phyloP scores from a whole-genome alignment of 169 alveolate genomes.

The Plasmodium vivax region DNA sequence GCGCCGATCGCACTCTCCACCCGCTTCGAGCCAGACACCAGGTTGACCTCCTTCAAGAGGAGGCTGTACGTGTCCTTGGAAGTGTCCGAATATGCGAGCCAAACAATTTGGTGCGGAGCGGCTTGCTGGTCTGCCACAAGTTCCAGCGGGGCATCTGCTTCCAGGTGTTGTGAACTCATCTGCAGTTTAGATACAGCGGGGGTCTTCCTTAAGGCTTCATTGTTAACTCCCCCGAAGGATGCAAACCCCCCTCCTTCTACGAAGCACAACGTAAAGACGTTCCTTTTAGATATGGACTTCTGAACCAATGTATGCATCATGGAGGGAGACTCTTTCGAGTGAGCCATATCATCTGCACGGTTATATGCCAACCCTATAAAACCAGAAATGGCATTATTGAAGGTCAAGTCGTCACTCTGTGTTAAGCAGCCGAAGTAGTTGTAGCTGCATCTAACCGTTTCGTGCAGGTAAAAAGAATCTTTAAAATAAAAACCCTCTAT shows the following conservation, averaged over 20 bases:
- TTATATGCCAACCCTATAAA: slow-evolving; percentile 37
- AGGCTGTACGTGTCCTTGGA: not conserved
- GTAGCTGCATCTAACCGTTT: not conserved
- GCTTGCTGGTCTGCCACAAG: not conserved
- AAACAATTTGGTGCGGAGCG: not conserved
- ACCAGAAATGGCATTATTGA: slow-evolving; percentile 40
- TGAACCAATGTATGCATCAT: slow-evolving; percentile 18
- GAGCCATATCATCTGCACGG: not conserved
- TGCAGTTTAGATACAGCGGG: not conserved
- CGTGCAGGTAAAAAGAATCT: slow-evolving; percentile 12
- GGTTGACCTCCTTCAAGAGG: not conserved
- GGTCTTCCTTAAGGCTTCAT: slow-evolving; percentile 1
- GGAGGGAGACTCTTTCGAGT: not conserved
- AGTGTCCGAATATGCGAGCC: slow-evolving; percentile 1
- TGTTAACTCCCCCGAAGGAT: slow-evolving; percentile 37
- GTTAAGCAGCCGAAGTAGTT: slow-evolving; percentile 43
- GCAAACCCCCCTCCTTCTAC: slow-evolving; percentile 29
- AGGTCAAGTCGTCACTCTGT: not conserved
- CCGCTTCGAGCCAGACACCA: not conserved
- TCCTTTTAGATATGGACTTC: slow-evolving; percentile 29
- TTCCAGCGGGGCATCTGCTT: not conserved
- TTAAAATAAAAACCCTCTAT: slow-evolving; percentile 44
- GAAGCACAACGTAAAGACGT: slow-evolving; percentile 39
- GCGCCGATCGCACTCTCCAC: not conserved
- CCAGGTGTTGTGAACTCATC: not conserved